Conservation (phyloP, 2,329 filamentous ascomycete species). For the Fusarium humuli region DNA sequence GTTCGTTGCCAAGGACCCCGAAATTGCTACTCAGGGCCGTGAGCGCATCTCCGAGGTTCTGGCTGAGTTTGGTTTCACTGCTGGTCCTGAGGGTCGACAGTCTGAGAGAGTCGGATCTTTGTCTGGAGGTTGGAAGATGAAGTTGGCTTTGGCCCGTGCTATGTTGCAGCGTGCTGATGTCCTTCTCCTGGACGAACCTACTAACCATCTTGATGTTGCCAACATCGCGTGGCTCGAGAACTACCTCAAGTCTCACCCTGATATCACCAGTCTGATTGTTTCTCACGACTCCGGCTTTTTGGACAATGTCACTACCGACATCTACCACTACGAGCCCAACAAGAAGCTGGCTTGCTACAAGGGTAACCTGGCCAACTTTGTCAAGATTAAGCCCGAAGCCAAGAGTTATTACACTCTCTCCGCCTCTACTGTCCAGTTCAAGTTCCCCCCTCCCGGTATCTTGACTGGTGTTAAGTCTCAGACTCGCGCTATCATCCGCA, state of each 20-base stretch:
- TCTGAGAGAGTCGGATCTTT: constrained; percentile 91
- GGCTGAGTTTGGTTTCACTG: constrained; percentile 91
- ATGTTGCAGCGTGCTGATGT: constrained; percentile 99
- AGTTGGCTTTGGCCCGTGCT: constrained; percentile 92
- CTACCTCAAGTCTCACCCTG: constrained; percentile 94
- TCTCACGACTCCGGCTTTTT: constrained; percentile 98
- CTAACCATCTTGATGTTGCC: constrained; percentile 95
- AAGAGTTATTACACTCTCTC: constrained; percentile 99
- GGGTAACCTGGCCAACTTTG: constrained; percentile 85
- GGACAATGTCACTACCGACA: constrained; percentile 97
- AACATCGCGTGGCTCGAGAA: constrained; percentile 97
- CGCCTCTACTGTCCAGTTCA: constrained; percentile 90
- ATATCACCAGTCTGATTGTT: constrained; percentile 97
- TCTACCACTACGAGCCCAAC: constrained; percentile 95
- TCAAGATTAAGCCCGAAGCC: constrained; percentile 89
- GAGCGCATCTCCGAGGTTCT: constrained; percentile 88
- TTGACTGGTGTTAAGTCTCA: constrained; percentile 94
- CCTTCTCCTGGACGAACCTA: constrained; percentile 95
- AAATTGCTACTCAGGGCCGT: constrained; percentile 80
- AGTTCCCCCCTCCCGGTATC: constrained; percentile 96
- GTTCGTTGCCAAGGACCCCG: constrained; percentile 89
- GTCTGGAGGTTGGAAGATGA: constrained; percentile 99
- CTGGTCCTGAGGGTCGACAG: constrained; percentile 89
- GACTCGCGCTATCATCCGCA: constrained; percentile 93
- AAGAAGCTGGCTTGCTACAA: constrained; percentile 94